These are phyloP conservation scores for Penicillium goetzii DNA, from an alignment of 495 filamentous ascomycete genomes.

Conservation along the genomic window DNA sequence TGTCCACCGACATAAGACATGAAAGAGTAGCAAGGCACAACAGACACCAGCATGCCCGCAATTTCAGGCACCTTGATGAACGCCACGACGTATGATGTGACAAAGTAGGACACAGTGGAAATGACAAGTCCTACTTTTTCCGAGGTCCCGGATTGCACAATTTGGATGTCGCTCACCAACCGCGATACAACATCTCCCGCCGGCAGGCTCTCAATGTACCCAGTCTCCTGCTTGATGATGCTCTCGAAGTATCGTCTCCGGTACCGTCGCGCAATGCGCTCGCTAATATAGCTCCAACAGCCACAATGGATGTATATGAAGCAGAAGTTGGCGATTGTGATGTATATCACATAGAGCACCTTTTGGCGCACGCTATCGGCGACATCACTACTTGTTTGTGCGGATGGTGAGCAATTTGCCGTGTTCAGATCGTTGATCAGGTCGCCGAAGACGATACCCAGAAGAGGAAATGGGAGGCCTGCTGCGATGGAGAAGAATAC, in stretches of 20 bases:
- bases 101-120: constrained; percentile 60
- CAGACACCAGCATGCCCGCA: constrained; percentile 51
- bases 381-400: constrained; percentile 20
- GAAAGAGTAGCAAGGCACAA: constrained; percentile 67
- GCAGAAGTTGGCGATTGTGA: constrained; percentile 63
- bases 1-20: constrained; percentile 63
- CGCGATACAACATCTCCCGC: constrained; percentile 61
- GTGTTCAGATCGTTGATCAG: constrained; percentile 58
- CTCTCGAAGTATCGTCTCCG: constrained; percentile 59
- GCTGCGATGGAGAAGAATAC: constrained; percentile 59
- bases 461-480: constrained; percentile 66
- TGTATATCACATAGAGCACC: constrained; percentile 64
- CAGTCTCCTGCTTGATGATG: constrained; percentile 60
- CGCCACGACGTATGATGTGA: constrained; percentile 63
- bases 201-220: constrained; percentile 58
- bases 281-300: constrained; percentile 64
- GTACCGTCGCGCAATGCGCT: constrained; percentile 65
- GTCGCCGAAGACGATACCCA: constrained; percentile 70
- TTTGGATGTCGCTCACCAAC: constrained; percentile 60
- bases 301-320: constrained; percentile 56
- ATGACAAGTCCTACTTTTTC: constrained; percentile 69
- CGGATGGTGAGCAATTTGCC: constrained; percentile 31
- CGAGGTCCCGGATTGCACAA: constrained; percentile 62
- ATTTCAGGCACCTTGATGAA: constrained; percentile 59
- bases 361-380: constrained; percentile 42